Evolutionary conservation across 23 red algal species (phyloP).

Genomic region (Agarophyton chilense): DNA sequence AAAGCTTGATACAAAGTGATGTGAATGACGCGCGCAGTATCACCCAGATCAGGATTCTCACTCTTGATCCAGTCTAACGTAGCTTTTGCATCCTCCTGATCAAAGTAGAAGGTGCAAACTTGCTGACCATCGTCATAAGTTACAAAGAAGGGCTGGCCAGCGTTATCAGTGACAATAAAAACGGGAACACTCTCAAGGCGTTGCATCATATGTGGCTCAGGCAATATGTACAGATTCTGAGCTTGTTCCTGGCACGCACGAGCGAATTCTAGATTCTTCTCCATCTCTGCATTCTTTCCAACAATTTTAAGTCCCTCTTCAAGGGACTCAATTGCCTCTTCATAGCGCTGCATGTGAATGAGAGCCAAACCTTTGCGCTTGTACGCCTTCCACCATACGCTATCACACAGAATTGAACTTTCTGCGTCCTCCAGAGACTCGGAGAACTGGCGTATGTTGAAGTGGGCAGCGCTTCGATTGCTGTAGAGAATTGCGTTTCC

Average conservation of each 20-base stretch:
- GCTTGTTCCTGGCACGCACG: slow-evolving; percentile 79
- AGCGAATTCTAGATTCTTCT: slow-evolving; percentile 78
- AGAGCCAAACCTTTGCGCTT: slow-evolving; percentile 86
- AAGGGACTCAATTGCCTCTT: slow-evolving; percentile 85
- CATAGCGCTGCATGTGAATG: slow-evolving; percentile 85
- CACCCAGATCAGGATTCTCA: slow-evolving; percentile 74
- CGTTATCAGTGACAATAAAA: slow-evolving; percentile 87
- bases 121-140: slow-evolving; percentile 96
- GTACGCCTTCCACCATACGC: slow-evolving; percentile 94
- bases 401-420: slow-evolving; percentile 74
- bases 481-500: slow-evolving; percentile 82
- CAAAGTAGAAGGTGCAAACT: slow-evolving; percentile 96
- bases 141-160: slow-evolving; percentile 97
- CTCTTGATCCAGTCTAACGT: slow-evolving; percentile 92
- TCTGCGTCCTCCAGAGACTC: slow-evolving; percentile 91
- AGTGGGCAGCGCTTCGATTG: slow-evolving; percentile 91
- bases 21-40: slow-evolving; percentile 82
- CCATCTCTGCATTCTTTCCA: slow-evolving; percentile 76
- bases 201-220: slow-evolving; percentile 86
- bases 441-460: slow-evolving; percentile 70
- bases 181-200: slow-evolving; percentile 87
- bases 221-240: slow-evolving; percentile 93
- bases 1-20: slow-evolving; percentile 89
- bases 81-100: slow-evolving; percentile 77
- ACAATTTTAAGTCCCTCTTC: slow-evolving; percentile 75